phyloP scores from a whole-genome alignment of 768 basidiomycete species.

The Asterophora parasitica region DNA sequence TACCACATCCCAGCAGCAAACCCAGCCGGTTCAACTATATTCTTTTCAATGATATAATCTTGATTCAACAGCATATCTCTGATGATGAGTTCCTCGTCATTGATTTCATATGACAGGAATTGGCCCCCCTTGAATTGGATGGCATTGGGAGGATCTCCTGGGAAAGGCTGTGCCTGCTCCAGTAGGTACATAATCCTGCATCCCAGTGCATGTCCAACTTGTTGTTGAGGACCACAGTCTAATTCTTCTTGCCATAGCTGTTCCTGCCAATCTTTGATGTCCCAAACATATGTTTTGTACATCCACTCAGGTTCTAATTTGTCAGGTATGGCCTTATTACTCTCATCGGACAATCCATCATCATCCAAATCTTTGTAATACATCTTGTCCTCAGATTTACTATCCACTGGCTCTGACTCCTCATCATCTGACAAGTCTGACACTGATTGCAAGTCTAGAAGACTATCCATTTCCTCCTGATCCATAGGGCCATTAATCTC shows the following conservation, averaged over 20 bases:
- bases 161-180: background rate
- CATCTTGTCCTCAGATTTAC: no score
- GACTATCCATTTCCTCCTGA: background rate
- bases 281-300: background rate
- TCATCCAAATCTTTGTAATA: background rate
- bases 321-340: background rate
- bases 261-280: background rate
- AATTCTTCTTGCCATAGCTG: background rate
- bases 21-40: background rate
- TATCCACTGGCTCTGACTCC: background rate
- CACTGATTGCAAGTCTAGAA: background rate
- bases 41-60: background rate
- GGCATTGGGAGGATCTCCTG: background rate
- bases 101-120: background rate
- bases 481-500: no score
- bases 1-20: background rate
- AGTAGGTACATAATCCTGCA: background rate
- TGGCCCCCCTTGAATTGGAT: background rate
- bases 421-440: background rate
- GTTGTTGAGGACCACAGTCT: background rate
- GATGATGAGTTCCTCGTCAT: background rate
- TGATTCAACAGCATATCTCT: background rate
- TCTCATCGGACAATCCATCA: background rate
- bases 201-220: background rate
- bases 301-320: background rate